phyloP scores from a whole-genome alignment of 164 flowering plant species.

The Warburgia ugandensis region DNA sequence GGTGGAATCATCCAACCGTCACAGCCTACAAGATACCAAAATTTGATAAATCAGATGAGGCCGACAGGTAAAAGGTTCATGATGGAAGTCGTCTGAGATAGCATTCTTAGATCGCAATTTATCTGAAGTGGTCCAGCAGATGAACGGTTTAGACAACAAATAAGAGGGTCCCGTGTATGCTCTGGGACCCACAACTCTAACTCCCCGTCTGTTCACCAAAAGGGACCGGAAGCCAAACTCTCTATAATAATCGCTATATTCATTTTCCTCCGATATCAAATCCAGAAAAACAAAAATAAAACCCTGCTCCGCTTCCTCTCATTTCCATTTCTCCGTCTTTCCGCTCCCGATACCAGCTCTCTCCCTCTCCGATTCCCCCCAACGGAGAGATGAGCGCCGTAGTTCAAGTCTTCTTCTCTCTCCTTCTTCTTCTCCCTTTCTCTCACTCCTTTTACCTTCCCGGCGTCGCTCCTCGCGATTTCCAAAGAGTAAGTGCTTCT shows the following conservation, averaged over 20 bases:
- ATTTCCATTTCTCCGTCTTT: not conserved
- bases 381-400: not conserved
- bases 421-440: slow-evolving; percentile 12
- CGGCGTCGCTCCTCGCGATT: slow-evolving; percentile 54
- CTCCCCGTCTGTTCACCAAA: not conserved
- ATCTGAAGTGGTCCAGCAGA: too few relatives aligned
- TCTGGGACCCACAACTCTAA: too few relatives aligned
- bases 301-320: not conserved
- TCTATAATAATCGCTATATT: not conserved
- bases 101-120: too few relatives aligned
- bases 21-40: too few relatives aligned
- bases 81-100: too few relatives aligned
- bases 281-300: too few relatives aligned
- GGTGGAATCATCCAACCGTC: too few relatives aligned
- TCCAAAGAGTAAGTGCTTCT: slow-evolving; percentile 21
- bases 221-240: slow-evolving; percentile 2
- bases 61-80: too few relatives aligned
- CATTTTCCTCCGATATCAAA: too few relatives aligned
- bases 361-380: not conserved
- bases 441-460: slow-evolving; percentile 41
- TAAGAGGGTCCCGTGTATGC: too few relatives aligned
- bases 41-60: too few relatives aligned
- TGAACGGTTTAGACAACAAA: not conserved
- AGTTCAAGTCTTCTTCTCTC: slow-evolving; percentile 4
- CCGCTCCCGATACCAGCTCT: not conserved